Evolutionary conservation across 169 alveolate genomes (phyloP).

Genomic region (Plasmodium gonderi): DNA sequence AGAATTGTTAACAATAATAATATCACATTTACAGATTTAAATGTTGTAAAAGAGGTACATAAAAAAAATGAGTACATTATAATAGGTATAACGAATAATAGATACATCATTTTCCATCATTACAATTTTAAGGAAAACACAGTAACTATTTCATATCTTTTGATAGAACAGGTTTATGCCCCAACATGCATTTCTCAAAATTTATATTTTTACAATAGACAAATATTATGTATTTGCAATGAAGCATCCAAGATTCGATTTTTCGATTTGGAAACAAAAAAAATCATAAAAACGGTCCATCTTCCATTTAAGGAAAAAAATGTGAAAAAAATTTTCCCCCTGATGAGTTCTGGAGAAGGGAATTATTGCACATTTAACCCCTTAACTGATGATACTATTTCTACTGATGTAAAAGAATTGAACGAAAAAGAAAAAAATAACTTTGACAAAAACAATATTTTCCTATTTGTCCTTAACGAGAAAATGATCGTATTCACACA

Average conservation of each 20-base stretch:
- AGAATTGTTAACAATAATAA: conserved; percentile 55
- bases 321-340: conserved; percentile 22
- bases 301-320: conserved; percentile 46
- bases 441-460: conserved; percentile 42
- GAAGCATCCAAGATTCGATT: conserved; percentile 52
- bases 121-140: conserved; percentile 25
- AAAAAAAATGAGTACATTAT: conserved; percentile 31
- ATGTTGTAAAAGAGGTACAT: conserved; percentile 1
- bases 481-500: conserved; percentile 68
- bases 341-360: background rate
- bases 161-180: conserved; percentile 38
- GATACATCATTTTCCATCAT: conserved; percentile 43
- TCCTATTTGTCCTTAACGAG: conserved; percentile 49
- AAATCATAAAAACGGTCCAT: conserved; percentile 57
- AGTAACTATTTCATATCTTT: conserved; percentile 27
- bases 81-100: conserved; percentile 43
- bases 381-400: background rate
- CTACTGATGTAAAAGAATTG: background rate
- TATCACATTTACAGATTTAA: conserved; percentile 29
- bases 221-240: conserved; percentile 61
- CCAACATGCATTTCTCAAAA: conserved; percentile 59
- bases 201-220: conserved; percentile 43
- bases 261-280: conserved; percentile 58
- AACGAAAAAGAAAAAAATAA: conserved; percentile 4
- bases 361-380: background rate